These are phyloP conservation scores for Amanita polypyramis DNA, from an alignment of 768 basidiomycete genomes.

Conservation along the genomic window DNA sequence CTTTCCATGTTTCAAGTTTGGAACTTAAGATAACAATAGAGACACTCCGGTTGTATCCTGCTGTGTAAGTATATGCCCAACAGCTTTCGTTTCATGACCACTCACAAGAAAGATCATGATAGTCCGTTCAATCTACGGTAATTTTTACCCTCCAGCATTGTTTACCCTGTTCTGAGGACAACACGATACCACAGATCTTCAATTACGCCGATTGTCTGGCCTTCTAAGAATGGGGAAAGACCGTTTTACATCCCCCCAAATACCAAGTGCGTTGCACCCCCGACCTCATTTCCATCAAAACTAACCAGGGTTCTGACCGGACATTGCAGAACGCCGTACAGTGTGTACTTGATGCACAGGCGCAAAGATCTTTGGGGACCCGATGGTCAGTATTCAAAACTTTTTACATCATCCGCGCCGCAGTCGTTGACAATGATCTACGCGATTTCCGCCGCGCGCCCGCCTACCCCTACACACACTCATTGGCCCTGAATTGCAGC, in stretches of 20 bases:
- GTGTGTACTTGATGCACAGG: conserved; percentile 28
- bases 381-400: conserved; percentile 30
- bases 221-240: conserved; percentile 17
- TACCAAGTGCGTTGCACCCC: conserved; percentile 15
- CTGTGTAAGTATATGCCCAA: conserved; percentile 10
- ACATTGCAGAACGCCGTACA: conserved; percentile 15
- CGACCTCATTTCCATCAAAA: background rate
- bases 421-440: background rate
- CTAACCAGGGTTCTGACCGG: background rate
- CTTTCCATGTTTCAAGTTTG: background rate
- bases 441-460: background rate
- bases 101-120: background rate
- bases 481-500: conserved; percentile 18
- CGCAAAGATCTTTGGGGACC: conserved; percentile 48
- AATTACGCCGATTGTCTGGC: conserved; percentile 19
- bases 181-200: conserved; percentile 10
- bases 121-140: conserved; percentile 21
- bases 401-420: too few relatives aligned
- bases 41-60: conserved; percentile 11
- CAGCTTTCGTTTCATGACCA: background rate
- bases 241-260: conserved; percentile 28
- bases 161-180: background rate
- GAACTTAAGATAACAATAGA: conserved; percentile 3
- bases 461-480: background rate
- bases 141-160: background rate